Base-by-base conservation (phyloP, 2,329 filamentous ascomycete species). In the Xylaria arbuscula region DNA sequence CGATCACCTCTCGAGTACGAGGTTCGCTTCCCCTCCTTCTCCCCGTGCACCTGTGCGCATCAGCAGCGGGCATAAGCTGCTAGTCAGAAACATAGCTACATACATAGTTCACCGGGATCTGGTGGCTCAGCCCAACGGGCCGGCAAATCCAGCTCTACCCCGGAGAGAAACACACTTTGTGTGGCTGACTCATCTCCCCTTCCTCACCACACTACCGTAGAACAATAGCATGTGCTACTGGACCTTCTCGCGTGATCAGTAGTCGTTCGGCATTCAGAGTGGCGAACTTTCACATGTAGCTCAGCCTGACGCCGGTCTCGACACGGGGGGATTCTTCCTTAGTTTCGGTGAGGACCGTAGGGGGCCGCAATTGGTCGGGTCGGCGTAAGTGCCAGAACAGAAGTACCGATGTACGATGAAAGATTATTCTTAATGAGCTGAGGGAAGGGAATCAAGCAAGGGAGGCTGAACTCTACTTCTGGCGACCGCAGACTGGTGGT, bases 401-500 rank as follows among this genome's bases (percentile, higher is more conserved):
- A 22, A 57, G 10, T 15, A 13, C 28, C 42, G 3, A 38, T 50
- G 40, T 15, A 19, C 28, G 7, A 15, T 19, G 5, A 28, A n/a
- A 40, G 32, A n/a, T 19, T 48, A 24, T 13, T 48, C n/a, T 13
- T 10, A n/a, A 36, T 40, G 59, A 15, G 51, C 19, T 28, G 28
- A 28, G 28, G 36, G 34, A 32, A 19, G 38, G 34, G 19, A 54
- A 47, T 3, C 17, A n/a, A 10, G 3, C 38, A 17, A 32, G 9
- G 19, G 34, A 5, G 32, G n/a, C 8, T 24, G 47, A 17, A 42
- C 51, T 64, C 61, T 75, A 75, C 74, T 60, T 74, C 67, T 9
- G 32, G 42, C 22, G 19, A 40, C 34, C 71, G 72, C 72, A 28
- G 74, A 72, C 70, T 68, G 67, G 42, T 68, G 69, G 67, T 64